Evolutionary conservation across 768 basidiomycete genomes (phyloP).

Genomic region (Amanita exitialis): DNA sequence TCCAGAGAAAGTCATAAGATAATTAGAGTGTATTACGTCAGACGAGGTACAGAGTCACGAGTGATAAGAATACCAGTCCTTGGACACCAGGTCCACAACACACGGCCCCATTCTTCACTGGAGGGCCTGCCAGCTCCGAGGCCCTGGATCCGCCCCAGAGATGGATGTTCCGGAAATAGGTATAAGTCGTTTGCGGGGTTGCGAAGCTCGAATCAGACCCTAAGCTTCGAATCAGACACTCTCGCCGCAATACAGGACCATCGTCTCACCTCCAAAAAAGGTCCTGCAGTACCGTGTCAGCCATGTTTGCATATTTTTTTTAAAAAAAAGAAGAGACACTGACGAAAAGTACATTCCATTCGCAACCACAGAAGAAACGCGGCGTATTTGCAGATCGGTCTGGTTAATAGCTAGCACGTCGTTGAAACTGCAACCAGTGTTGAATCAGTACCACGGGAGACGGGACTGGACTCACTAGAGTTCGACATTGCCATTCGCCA

Average conservation of each 20-base stretch:
- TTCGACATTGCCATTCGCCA: constrained; percentile 66
- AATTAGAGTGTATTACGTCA: neutral
- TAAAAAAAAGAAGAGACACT: constrained; percentile 15
- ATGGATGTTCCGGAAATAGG: constrained; percentile 69
- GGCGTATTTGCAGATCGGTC: constrained; percentile 54
- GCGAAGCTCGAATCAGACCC: constrained; percentile 66
- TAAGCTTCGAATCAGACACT: constrained; percentile 13
- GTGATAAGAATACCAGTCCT: neutral
- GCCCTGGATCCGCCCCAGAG: constrained; percentile 47
- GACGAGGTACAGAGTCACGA: neutral
- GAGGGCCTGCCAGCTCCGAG: constrained; percentile 33
- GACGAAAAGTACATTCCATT: constrained; percentile 78
- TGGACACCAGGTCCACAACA: neutral
- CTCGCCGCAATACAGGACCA: too few species aligned
- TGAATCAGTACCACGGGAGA: neutral
- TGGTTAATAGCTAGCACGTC: constrained; percentile 53
- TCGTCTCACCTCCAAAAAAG: constrained; percentile 63
- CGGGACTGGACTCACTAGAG: constrained; percentile 42
- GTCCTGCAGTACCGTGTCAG: constrained; percentile 31
- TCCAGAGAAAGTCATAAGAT: constrained; percentile 75
- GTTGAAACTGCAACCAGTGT: constrained; percentile 42
- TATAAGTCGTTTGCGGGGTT: constrained; percentile 53
- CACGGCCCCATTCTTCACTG: constrained; percentile 17
- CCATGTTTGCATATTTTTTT: constrained; percentile 3
- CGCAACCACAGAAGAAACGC: constrained; percentile 35